A percentile compares a stretch with the other conserved stretches of the same genome.
Conservation (phyloP, 2,329 filamentous ascomycete species). For the Huntiella decipiens region DNA sequence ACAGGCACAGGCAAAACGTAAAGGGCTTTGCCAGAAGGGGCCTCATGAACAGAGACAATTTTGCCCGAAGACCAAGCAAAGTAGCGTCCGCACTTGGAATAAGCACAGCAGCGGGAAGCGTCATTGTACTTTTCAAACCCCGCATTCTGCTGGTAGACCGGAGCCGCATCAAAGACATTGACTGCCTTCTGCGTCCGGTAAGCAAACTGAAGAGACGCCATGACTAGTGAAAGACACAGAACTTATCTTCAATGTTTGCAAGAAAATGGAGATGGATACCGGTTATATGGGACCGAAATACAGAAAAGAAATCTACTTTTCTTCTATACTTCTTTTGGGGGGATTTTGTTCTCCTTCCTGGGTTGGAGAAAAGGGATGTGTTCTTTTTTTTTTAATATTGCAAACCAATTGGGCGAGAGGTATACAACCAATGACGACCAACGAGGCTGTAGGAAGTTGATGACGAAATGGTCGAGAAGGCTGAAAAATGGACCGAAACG, state of each 20-base stretch:
- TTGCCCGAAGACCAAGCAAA: conserved; percentile 88
- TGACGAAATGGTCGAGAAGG: not conserved
- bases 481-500: conserved; percentile 4
- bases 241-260: conserved; percentile 13
- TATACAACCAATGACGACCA: not conserved
- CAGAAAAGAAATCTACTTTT: conserved; percentile 2
- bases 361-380: not conserved
- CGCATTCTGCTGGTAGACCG: conserved; percentile 66
- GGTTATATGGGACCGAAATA: not conserved
- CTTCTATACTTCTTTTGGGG: not conserved
- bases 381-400: conserved; percentile 4
- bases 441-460: not conserved
- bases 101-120: conserved; percentile 83
- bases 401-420: not conserved
- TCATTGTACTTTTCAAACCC: conserved; percentile 80
- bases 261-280: not conserved
- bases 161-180: conserved; percentile 79
- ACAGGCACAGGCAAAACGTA: conserved; percentile 60
- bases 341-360: not conserved
- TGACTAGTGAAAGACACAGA: conserved; percentile 84
- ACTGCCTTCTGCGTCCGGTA: conserved; percentile 95
- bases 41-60: conserved; percentile 68
- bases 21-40: conserved; percentile 54
- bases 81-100: conserved; percentile 84
- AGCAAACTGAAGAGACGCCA: conserved; percentile 91